Base-by-base conservation (phyloP, 2,329 filamentous ascomycete species). In the Alternaria longipes region DNA sequence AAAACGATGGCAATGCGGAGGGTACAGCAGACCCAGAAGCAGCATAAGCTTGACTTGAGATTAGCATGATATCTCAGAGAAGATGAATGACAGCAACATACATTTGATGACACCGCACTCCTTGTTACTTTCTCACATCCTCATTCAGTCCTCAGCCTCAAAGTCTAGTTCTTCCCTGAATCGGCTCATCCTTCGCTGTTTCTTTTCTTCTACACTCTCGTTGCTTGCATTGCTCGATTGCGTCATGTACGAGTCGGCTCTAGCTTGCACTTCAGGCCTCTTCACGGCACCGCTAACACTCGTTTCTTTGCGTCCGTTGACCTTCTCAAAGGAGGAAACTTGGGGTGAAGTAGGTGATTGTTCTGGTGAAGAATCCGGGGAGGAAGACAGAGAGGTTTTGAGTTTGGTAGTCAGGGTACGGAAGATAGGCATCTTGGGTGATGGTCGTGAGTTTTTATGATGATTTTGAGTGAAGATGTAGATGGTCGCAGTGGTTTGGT, bases 131-230 rank as follows among this genome's bases (percentile, higher is more conserved):
- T 3, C 20, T 8, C 40, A 42, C 20, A 42, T 24, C 5, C 40
- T 24, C 40, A 24, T 24, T 63, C 58, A 63, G n/a, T 62, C 65
- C 9, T 67, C 58, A 12, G 54, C 56, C 34, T 60, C 67, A 28
- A 59, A 54, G 32, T 61, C 62, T 53, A 76, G 58, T 51, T 78
- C 74, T 56, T 78, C 75, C 34, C 64, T 70, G 44, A 78, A 78
- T 18, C 68, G 67, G 64, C 74, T 77, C 45, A 67, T 63, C 42
- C 75, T 65, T 60, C 56, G 68, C 22, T 69, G 51, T 44, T 66
- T 70, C 62, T 66, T 70, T 44, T 64, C 67, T 18, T 60, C 63
- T 26, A 59, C 59, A 42, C 56, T 63, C 49, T 65, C 62, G 32
- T 65, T 60, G 26, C 63, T 61, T 42, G 51, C 47, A 38, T 65